Percentiles rank a stretch among this genome's conserved stretches.
Conservation (phyloP, 2,329 filamentous ascomycete genomes). For the Pezicula rhizophila region DNA sequence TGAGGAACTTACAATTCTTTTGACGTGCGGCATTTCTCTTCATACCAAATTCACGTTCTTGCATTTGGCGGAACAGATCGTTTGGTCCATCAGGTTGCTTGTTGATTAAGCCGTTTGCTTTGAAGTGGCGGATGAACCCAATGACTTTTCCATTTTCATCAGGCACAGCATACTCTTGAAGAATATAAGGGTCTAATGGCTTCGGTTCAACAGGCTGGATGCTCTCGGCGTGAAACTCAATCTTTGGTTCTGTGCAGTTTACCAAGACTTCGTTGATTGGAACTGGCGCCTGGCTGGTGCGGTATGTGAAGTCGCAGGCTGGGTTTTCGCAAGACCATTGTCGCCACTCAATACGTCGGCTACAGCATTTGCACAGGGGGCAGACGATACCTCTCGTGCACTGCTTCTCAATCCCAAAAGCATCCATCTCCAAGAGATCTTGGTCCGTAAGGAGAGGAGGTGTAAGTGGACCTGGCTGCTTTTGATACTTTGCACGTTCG, state of each 20-base stretch:
- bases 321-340: constrained; percentile 54
- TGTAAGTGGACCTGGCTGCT: constrained; percentile 32
- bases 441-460: constrained; percentile 32
- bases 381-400: constrained; percentile 63
- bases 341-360: constrained; percentile 52
- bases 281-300: constrained; percentile 4
- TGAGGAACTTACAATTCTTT: constrained; percentile 26
- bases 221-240: neutral
- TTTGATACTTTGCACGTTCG: constrained; percentile 39
- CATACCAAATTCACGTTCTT: constrained; percentile 39
- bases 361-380: constrained; percentile 55
- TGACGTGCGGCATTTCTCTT: constrained; percentile 34
- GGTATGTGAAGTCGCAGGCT: constrained; percentile 41
- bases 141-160: constrained; percentile 36
- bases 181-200: constrained; percentile 21
- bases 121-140: constrained; percentile 49
- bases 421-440: constrained; percentile 24
- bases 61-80: constrained; percentile 49
- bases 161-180: constrained; percentile 39
- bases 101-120: constrained; percentile 48
- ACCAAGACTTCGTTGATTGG: constrained; percentile 10
- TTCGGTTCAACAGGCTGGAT: constrained; percentile 3
- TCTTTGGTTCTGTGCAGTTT: neutral
- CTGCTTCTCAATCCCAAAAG: constrained; percentile 39
- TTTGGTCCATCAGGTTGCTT: constrained; percentile 49